Base-by-base conservation (phyloP, 176 grass and related monocot species). In the Avena atlantica region DNA sequence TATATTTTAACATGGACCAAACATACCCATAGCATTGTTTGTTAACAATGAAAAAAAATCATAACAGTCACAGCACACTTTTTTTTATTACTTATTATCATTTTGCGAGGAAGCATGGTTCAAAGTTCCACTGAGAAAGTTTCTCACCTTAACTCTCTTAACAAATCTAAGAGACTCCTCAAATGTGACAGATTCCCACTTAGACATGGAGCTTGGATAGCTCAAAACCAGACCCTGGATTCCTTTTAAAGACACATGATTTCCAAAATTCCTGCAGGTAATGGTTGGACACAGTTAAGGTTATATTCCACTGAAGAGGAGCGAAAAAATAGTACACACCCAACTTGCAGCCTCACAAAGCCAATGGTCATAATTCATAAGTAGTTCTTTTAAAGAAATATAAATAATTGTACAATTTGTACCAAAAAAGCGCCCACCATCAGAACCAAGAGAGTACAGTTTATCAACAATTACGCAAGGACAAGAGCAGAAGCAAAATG, bases 131-230 rank as follows among this genome's bases (percentile, higher is more conserved):
- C 60, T 90, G 17, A 47, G 8, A 8, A 78, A 70, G 31, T 36
- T 81, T 86, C 70, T 81, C n/a, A 94, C 89, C 86, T 94, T 94
- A 31, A 91, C 86, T 91, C 91, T 84, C 81, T 89, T 94, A 15
- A 94, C 89, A 80, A 94, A 94, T 57, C 83, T 70, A 65, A 94
- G 92, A 76, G 92, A 87, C 81, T 94, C 92, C 74, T 94, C 74
- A 70, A 91, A 94, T 61, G 92, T 94, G 67, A 94, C 67, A 51
- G 89, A 80, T 40, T 84, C 79, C 73, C 82, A 84, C 78, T 89
- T 91, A 84, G 80, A 84, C 74, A 91, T 84, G 74, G 77, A 88
- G 50, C 70, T 53, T 68, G 70, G 49, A 76, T 57, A 84, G 34
- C 65, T 75, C 74, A 78, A 80, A 51, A 67, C 23, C 14, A 78